Evolutionary conservation across 73 alveolate genomes (phyloP).

Genomic region (Tetrahymena borealis): DNA sequence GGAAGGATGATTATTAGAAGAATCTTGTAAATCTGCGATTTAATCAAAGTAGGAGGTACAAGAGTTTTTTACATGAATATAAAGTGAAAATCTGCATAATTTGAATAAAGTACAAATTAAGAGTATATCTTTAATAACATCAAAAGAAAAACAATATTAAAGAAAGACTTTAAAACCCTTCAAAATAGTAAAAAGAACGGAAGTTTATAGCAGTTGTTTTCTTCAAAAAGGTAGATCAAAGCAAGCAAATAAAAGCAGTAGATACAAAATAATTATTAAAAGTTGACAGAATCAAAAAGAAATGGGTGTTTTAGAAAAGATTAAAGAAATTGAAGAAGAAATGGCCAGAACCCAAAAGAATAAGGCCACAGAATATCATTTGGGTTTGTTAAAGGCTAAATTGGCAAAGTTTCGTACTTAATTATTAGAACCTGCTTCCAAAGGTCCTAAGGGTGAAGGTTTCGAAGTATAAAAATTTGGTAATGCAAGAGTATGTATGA

Average conservation of each 20-base stretch:
- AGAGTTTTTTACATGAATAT: too few species aligned
- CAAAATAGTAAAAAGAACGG: background rate
- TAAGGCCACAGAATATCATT: conserved; percentile 99
- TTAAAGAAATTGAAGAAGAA: conserved; percentile 94
- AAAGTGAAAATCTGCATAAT: background rate
- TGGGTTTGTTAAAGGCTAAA: conserved; percentile 91
- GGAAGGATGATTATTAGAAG: too few species aligned
- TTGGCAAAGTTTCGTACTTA: conserved; percentile 76
- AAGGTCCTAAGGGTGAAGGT: conserved; percentile 96
- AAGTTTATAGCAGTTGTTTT: background rate
- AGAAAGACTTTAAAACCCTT: background rate
- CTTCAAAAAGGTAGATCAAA: background rate
- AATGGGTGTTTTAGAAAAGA: conserved; percentile 94
- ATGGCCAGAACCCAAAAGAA: conserved; percentile 99
- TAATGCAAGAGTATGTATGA: conserved; percentile 98
- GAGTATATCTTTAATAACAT: background rate
- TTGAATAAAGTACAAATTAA: background rate
- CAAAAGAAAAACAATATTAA: background rate
- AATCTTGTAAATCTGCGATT: too few species aligned
- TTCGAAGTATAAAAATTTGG: conserved; percentile 99
- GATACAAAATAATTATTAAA: conserved; percentile 5
- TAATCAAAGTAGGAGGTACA: too few species aligned
- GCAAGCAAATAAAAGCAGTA: background rate
- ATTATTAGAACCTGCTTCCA: conserved; percentile 82
- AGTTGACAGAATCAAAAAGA: background rate